Evolutionary conservation across 2,329 filamentous ascomycete genomes (phyloP).

Genomic region (Alternaria angustiovoidea): DNA sequence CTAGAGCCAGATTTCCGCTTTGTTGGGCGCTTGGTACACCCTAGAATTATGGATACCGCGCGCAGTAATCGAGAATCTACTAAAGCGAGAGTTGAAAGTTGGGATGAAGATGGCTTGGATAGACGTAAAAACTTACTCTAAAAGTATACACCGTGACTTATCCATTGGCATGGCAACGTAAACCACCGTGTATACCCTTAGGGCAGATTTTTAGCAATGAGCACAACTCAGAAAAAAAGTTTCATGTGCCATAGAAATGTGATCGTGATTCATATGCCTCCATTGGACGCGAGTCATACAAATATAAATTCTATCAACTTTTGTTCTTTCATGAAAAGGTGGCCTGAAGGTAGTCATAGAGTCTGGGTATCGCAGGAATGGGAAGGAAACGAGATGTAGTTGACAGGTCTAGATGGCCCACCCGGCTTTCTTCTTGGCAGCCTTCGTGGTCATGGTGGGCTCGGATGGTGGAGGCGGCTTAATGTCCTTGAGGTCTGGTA

Average conservation of each 20-base stretch:
- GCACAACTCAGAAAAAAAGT: neutral
- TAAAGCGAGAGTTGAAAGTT: neutral
- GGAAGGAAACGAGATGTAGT: neutral
- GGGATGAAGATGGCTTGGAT: neutral
- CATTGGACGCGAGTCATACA: neutral
- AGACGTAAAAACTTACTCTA: neutral
- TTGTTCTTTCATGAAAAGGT: neutral
- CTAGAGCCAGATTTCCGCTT: neutral
- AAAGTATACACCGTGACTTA: neutral
- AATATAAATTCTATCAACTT: neutral
- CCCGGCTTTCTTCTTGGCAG: conserved; percentile 48
- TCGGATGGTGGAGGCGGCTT: conserved; percentile 30
- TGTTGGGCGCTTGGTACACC: neutral
- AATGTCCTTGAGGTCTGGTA: conserved; percentile 43
- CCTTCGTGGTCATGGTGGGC: conserved; percentile 43
- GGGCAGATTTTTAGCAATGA: neutral
- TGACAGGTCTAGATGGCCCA: conserved; percentile 37
- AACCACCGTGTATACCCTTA: neutral
- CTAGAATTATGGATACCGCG: neutral
- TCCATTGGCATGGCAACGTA: neutral
- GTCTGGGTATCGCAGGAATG: conserved; percentile 13
- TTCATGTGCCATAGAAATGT: neutral
- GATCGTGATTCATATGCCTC: neutral
- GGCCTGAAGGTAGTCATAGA: neutral
- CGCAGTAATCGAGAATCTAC: neutral